Conservation (phyloP, 106 monocot genomes). For the Acorus gramineus region DNA sequence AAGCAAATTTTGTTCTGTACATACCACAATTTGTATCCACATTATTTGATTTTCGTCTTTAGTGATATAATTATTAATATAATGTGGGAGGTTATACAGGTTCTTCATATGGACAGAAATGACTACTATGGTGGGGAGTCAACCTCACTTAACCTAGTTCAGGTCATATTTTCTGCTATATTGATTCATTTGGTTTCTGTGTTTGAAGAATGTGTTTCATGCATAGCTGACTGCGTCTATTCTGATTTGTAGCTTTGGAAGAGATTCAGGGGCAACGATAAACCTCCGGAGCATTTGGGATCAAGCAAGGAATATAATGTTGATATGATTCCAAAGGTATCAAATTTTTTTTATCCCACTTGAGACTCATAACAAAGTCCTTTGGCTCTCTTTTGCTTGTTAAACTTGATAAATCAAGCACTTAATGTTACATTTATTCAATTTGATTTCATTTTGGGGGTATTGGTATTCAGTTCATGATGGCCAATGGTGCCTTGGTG, state of each 20-base stretch:
- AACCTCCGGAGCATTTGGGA: conserved; percentile 54
- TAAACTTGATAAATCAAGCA: too few species aligned
- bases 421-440: too few species aligned
- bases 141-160: conserved; percentile 54
- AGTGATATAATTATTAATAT: too few species aligned
- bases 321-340: conserved; percentile 80
- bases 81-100: conserved; percentile 12
- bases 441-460: background rate
- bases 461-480: conserved; percentile 67
- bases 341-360: too few species aligned
- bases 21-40: too few species aligned
- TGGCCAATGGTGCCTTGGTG: conserved; percentile 90
- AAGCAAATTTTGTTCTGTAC: too few species aligned
- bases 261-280: conserved; percentile 59
- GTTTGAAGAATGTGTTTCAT: too few species aligned
- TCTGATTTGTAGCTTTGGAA: conserved; percentile 59
- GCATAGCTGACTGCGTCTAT: too few species aligned
- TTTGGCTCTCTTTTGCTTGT: too few species aligned
- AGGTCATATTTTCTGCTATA: conserved; percentile 17
- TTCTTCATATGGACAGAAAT: conserved; percentile 59
- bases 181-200: too few species aligned
- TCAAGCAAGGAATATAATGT: conserved; percentile 80
- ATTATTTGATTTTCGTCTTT: too few species aligned
- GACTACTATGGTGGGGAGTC: conserved; percentile 37
- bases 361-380: too few species aligned